Conservation (phyloP, 768 basidiomycete species). For the Gymnopilus dilepis region DNA sequence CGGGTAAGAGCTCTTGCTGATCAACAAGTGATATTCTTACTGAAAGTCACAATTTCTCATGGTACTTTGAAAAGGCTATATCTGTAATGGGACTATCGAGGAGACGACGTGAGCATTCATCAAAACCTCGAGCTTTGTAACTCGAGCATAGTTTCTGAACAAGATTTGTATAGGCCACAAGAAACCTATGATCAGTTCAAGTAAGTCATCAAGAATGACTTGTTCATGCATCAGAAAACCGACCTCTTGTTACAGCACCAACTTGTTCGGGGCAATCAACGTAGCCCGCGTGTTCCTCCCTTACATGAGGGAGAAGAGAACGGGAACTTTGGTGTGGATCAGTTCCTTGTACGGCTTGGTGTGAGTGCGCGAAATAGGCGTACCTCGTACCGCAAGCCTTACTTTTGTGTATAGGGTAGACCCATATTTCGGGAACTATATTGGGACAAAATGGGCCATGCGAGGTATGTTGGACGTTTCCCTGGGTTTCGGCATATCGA, state of each 20-base stretch:
- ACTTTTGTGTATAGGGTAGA: no score
- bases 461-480: no score
- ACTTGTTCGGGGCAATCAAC: constrained; percentile 50
- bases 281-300: constrained; percentile 52
- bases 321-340: constrained; percentile 48
- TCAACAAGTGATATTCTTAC: no score
- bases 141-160: neutral
- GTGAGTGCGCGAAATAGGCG: no score
- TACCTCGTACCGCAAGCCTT: no score
- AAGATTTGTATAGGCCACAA: constrained; percentile 38
- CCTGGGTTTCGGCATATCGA: no score
- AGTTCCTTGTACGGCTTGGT: constrained; percentile 47
- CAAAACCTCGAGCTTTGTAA: neutral
- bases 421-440: constrained; percentile 42
- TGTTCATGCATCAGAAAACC: neutral
- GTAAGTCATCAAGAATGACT: constrained; percentile 20
- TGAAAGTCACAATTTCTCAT: neutral
- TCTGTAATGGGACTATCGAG: constrained; percentile 39
- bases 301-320: constrained; percentile 47
- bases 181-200: constrained; percentile 44
- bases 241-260: constrained; percentile 36
- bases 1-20: no score
- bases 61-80: constrained; percentile 34
- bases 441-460: constrained; percentile 45
- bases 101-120: constrained; percentile 28